phyloP scores from a whole-genome alignment of 805 yeast species.

The Brettanomyces sp. region DNA sequence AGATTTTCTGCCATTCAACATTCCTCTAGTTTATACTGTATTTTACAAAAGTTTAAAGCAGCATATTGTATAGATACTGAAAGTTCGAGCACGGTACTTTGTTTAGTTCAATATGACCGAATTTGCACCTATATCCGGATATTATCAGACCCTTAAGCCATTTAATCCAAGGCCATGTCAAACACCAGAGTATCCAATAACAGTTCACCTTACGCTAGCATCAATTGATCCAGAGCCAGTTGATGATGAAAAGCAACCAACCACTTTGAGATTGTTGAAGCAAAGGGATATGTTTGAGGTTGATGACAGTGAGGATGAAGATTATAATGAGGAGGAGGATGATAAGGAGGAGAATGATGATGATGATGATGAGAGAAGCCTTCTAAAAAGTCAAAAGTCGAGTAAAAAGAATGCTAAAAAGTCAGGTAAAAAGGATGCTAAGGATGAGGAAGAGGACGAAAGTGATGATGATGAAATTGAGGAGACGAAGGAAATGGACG shows the following conservation, averaged over 20 bases:
- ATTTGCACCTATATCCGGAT: conserved; percentile 78
- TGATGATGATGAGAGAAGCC: conserved; percentile 22
- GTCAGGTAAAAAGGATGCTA: conserved; percentile 28
- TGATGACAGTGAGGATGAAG: conserved; percentile 35
- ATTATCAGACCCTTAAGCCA: conserved; percentile 77
- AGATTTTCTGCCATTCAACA: too few relatives aligned
- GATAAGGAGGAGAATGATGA: conserved; percentile 31
- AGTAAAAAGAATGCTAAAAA: conserved; percentile 8
- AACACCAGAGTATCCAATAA: conserved; percentile 77
- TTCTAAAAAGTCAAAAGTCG: conserved; percentile 14
- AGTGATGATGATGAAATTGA: conserved; percentile 49
- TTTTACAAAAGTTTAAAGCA: too few relatives aligned
- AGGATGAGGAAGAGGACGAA: conserved; percentile 39
- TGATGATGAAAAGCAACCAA: conserved; percentile 74
- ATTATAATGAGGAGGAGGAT: conserved; percentile 39
- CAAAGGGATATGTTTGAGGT: conserved; percentile 37
- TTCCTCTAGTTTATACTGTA: too few relatives aligned
- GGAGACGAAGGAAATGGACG: conserved; percentile 55
- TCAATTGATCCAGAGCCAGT: conserved; percentile 87
- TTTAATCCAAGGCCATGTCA: conserved; percentile 82
- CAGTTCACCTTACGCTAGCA: conserved; percentile 88
- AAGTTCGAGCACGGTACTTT: background rate
- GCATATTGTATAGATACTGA: too few relatives aligned
- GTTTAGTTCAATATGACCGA: conserved; percentile 43
- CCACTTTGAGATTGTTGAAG: conserved; percentile 84